Evolutionary conservation across 768 basidiomycete genomes (phyloP), one percentile per base, ranked within the genome.

Genomic region (Omphalotus guepiniiformis): DNA sequence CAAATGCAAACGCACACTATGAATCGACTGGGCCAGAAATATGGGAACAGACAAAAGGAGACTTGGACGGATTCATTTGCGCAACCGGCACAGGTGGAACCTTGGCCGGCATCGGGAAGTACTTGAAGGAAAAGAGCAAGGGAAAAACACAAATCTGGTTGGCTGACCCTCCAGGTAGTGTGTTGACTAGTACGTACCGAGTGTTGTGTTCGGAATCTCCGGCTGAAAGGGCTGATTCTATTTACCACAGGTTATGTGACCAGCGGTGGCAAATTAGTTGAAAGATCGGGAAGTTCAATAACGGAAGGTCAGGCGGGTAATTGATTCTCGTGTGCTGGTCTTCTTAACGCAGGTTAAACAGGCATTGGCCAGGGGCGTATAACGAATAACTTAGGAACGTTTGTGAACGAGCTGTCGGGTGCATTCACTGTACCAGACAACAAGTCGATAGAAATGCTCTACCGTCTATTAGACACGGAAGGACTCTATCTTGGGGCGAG

Each of bases 361-460:
- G 93, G 93, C 29, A 97, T 99, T 58, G 96, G 96, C 44, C 96
- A 98, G 65, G 96, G 96, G 12, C 85, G 96, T 51, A 76, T 99
- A 39, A 99, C 96, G 8, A 73, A 88, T 61, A 99, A 99, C 65
- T 70, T 99, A 55, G 83, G 70, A 19, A 91, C 85, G 1, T 87
- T 95, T 61, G 71, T 97, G 36, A 71, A 82, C 2, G 70, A 89
- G 38, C 40, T 99, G 15, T 76, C 82, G 22, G 93, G 95, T 15
- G 89, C 93, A 3, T 74, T 97, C 58, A 83, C 81, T 50, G 84
- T 98, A 29, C 72, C 92, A 3, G 96, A 99, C 55, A 79, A 82
- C 58, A 86, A 95, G 61, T 84, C 91, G 15, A 91, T 99, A 57
- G 77, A 76, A 42, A 98, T 96, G 93, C 68, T 99, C 37, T 99